Percentiles rank a stretch among this genome's conserved stretches.
phyloP scores from a whole-genome alignment of 257 asterid species.

The Solanum pimpinellifolium region DNA sequence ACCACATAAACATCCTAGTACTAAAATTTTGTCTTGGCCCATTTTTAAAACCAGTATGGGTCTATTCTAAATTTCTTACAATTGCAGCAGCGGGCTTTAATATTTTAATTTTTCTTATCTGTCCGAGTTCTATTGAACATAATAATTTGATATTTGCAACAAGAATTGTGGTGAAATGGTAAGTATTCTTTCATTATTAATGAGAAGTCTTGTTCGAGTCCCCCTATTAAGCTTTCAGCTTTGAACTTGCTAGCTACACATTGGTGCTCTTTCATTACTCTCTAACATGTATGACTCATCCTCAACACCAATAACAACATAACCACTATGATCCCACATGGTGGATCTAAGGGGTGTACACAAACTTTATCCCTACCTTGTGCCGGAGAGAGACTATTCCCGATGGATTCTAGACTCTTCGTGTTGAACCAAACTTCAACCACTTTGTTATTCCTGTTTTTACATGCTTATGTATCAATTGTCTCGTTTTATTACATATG shows the following conservation, averaged over 20 bases:
- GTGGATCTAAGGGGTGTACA: background rate
- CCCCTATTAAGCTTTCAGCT: too few relatives aligned
- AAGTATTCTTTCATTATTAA: too few relatives aligned
- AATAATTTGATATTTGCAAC: background rate
- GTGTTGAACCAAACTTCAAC: background rate
- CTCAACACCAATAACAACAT: background rate
- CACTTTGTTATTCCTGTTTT: background rate
- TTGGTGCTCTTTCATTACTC: background rate
- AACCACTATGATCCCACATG: background rate
- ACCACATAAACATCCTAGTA: background rate
- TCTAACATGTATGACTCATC: slow-evolving; percentile 19
- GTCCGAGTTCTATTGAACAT: background rate
- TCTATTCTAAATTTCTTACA: background rate
- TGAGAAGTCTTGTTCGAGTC: too few relatives aligned
- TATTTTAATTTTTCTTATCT: background rate
- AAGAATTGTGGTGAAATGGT: too few relatives aligned
- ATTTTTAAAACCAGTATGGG: background rate
- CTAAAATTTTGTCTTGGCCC: background rate
- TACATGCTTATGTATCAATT: background rate
- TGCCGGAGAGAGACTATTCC: background rate
- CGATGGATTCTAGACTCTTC: background rate
- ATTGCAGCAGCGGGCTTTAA: background rate
- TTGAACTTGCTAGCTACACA: slow-evolving; percentile 46
- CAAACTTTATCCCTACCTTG: background rate
- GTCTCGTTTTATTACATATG: background rate